These are phyloP conservation scores for Henckelia pumila DNA, from an alignment of 257 asterid species.

Conservation along the genomic window DNA sequence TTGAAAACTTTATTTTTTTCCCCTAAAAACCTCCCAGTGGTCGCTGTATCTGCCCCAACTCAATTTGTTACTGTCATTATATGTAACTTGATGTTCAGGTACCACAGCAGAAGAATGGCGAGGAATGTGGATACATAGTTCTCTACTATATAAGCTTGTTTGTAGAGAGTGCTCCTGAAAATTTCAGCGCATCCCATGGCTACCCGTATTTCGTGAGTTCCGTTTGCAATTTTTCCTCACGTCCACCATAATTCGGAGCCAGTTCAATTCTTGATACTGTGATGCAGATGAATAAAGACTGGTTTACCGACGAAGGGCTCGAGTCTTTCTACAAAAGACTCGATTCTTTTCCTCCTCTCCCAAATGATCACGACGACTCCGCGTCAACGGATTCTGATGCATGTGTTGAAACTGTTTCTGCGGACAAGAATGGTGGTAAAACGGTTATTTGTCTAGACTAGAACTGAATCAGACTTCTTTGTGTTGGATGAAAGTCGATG, in stretches of 20 bases:
- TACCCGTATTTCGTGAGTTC: slow-evolving; percentile 68
- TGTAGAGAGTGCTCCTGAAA: slow-evolving; percentile 55
- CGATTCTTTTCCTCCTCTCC: slow-evolving; percentile 19
- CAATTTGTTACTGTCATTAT: not conserved
- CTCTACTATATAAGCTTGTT: slow-evolving; percentile 47
- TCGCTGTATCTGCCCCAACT: not conserved
- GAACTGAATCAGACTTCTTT: not conserved
- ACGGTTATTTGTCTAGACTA: not conserved
- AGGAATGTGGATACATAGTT: slow-evolving; percentile 59
- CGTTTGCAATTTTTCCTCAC: not conserved
- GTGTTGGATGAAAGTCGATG: not conserved
- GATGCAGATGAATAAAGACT: slow-evolving; percentile 52
- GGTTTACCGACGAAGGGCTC: slow-evolving; percentile 49
- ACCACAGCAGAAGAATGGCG: slow-evolving; percentile 60
- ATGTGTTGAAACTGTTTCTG: slow-evolving; percentile 20
- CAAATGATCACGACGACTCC: slow-evolving; percentile 13
- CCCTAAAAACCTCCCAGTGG: not conserved
- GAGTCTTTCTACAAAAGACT: slow-evolving; percentile 42
- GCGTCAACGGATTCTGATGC: slow-evolving; percentile 24
- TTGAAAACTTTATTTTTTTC: not conserved
- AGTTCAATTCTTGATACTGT: not conserved
- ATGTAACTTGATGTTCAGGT: slow-evolving; percentile 38
- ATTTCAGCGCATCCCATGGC: slow-evolving; percentile 46
- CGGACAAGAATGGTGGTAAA: not conserved
- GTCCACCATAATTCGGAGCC: not conserved